A percentile compares a stretch with the other conserved stretches of the same genome.
Evolutionary conservation across 768 basidiomycete genomes (phyloP).

Genomic region (Leccinum variicolor): DNA sequence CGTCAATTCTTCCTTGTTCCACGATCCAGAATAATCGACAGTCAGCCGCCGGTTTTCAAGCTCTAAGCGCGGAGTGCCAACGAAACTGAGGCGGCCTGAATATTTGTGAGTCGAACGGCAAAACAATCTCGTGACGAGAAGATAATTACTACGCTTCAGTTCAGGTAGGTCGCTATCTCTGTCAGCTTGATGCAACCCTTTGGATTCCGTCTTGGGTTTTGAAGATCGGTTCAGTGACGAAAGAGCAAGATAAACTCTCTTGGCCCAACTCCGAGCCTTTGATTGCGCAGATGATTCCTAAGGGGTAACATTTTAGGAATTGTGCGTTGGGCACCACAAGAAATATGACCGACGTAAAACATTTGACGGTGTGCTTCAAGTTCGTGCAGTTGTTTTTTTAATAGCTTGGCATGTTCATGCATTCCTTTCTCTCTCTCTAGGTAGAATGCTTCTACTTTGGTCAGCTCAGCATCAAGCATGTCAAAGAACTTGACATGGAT

Average conservation of each 20-base stretch:
- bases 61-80: not conserved
- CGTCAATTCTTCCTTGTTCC: not conserved
- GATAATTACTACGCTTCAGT: constrained; percentile 2
- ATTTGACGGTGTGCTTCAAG: constrained; percentile 64
- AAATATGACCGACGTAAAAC: constrained; percentile 50
- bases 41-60: not conserved
- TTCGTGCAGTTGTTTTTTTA: constrained; percentile 72
- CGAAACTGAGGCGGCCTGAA: not conserved
- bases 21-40: not conserved
- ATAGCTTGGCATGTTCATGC: constrained; percentile 39
- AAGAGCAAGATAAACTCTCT: constrained; percentile 7
- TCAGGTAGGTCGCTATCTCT: constrained; percentile 1
- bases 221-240: constrained; percentile 3
- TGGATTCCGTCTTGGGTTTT: not conserved
- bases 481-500: constrained; percentile 72
- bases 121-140: not conserved
- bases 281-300: constrained; percentile 16
- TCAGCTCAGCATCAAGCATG: constrained; percentile 71
- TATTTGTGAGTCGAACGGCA: not conserved
- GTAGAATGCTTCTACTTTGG: constrained; percentile 87
- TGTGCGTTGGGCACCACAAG: not conserved
- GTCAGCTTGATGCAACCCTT: not conserved
- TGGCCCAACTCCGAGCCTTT: constrained; percentile 10
- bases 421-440: constrained; percentile 63
- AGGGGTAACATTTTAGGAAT: not conserved